Conservation (phyloP, 176 grass and related monocot species). For the Alloteropsis semialata region DNA sequence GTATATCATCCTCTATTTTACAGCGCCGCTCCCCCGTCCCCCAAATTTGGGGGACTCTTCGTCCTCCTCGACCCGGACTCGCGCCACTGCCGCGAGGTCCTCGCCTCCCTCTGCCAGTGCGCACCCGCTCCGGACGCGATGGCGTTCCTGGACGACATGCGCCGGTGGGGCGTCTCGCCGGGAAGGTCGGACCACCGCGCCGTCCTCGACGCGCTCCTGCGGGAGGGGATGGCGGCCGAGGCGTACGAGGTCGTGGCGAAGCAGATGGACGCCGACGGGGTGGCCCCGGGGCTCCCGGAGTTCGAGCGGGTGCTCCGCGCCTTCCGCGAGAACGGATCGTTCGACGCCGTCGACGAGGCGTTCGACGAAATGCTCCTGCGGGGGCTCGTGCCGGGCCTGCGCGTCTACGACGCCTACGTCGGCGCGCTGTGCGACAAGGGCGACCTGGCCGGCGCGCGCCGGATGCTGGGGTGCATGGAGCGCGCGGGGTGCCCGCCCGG, state of each 20-base stretch:
- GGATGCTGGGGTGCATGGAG: constrained; percentile 69
- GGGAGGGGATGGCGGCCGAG: constrained; percentile 36
- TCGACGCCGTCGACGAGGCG: constrained; percentile 42
- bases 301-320: constrained; percentile 35
- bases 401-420: constrained; percentile 46
- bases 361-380: constrained; percentile 70
- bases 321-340: constrained; percentile 5
- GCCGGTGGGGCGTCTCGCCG: constrained; percentile 34
- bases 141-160: constrained; percentile 56
- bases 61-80: constrained; percentile 28
- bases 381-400: constrained; percentile 41
- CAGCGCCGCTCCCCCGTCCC: too few relatives aligned
- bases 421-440: constrained; percentile 26
- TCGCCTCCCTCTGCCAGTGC: constrained; percentile 25
- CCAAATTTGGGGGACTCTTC: too few relatives aligned
- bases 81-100: constrained; percentile 1
- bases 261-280: constrained; percentile 48
- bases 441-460: constrained; percentile 40
- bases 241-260: constrained; percentile 41
- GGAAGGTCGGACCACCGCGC: constrained; percentile 23
- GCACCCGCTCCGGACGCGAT: constrained; percentile 1
- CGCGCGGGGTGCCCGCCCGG: constrained; percentile 50
- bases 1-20: too few relatives aligned
- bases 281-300: constrained; percentile 19
- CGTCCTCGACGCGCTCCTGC: constrained; percentile 42